phyloP scores from a whole-genome alignment of 1,284 basidiomycete species.

The Cutaneotrichosporon sp. region DNA sequence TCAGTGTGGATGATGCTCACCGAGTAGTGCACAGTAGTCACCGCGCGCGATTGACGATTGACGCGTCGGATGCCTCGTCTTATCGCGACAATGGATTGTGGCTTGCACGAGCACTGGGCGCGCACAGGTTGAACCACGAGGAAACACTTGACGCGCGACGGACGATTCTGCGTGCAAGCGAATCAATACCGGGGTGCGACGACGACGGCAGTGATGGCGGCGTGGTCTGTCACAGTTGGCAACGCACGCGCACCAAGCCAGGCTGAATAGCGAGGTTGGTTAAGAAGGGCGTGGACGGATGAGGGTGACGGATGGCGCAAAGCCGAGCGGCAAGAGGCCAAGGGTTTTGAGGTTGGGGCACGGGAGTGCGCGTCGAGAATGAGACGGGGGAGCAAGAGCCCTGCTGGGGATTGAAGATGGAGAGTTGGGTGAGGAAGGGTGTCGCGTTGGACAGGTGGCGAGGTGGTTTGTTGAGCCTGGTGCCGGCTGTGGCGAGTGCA shows the following conservation, averaged over 20 bases:
- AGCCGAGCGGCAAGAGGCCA: not conserved
- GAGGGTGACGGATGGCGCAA: not conserved
- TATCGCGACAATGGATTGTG: constrained; percentile 2
- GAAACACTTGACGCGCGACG: not conserved
- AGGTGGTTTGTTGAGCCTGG: not conserved
- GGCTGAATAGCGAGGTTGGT: not conserved
- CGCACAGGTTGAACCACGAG: not conserved
- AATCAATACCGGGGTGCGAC: not conserved
- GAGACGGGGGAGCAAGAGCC: not conserved
- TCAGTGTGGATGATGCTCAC: not conserved
- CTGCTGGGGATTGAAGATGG: not conserved
- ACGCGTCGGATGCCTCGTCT: not conserved
- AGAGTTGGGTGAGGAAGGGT: no score
- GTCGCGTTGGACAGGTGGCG: not conserved
- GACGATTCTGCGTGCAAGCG: not conserved
- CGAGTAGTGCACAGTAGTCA: not conserved
- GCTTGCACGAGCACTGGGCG: not conserved
- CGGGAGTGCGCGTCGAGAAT: not conserved
- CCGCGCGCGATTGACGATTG: not conserved
- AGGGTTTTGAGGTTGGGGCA: not conserved
- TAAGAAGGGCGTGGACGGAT: not conserved
- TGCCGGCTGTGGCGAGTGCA: not conserved
- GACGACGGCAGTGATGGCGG: not conserved
- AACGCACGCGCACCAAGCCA: not conserved
- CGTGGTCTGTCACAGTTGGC: not conserved